These are phyloP conservation scores for Tripidium arundinaceum DNA, from an alignment of 202 grass and related monocot species.

Conservation along the genomic window DNA sequence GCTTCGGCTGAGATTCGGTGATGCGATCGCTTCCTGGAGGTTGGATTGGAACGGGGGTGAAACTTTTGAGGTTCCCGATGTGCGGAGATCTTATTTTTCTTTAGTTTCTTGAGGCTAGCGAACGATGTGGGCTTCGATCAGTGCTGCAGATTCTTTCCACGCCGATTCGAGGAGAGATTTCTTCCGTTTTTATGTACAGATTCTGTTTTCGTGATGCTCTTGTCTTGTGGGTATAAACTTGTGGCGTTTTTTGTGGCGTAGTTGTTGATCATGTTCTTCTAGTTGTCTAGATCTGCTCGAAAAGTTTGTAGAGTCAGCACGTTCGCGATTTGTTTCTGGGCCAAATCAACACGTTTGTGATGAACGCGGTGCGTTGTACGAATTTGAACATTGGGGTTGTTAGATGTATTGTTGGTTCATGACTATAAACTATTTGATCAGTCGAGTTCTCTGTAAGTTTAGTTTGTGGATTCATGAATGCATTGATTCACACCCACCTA, in stretches of 20 bases:
- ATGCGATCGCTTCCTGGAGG: not conserved
- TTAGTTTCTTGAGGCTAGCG: too few species aligned
- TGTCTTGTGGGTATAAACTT: not conserved
- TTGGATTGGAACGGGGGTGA: not conserved
- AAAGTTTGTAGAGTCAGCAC: not conserved
- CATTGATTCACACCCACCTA: not conserved
- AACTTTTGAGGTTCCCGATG: too few species aligned
- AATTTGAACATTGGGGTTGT: not conserved
- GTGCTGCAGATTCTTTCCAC: too few species aligned
- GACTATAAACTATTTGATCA: not conserved
- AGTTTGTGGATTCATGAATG: not conserved
- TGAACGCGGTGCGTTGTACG: not conserved
- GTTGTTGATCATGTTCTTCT: not conserved
- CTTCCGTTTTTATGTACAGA: too few species aligned
- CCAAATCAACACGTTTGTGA: not conserved
- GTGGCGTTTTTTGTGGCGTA: not conserved
- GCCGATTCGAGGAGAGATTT: too few species aligned
- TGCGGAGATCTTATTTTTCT: too few species aligned
- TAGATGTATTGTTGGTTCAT: not conserved
- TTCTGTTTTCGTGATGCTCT: too few species aligned
- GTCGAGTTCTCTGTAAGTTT: not conserved
- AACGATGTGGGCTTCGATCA: too few species aligned
- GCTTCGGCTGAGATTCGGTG: conserved; percentile 14
- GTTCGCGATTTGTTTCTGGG: not conserved
- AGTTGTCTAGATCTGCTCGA: not conserved